Base-by-base conservation (phyloP, 305 asterid genomes). In the Coffea humblotiana region DNA sequence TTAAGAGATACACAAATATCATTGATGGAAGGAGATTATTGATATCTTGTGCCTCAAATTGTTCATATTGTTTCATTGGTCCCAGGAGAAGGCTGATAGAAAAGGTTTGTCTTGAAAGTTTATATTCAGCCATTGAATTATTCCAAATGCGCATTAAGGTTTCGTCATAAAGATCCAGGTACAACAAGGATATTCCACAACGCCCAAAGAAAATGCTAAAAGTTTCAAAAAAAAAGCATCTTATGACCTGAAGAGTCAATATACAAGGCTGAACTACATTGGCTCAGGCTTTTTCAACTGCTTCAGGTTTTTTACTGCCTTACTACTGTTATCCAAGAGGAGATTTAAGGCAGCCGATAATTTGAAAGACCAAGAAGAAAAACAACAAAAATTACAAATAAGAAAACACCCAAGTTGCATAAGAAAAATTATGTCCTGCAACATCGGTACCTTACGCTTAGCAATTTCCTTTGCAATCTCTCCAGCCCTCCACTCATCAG, bases 401-500 rank as follows among this genome's bases (percentile, higher is more conserved):
- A 43, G 43, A 69, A 27, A 14, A 72, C 52, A 1, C 35, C 15
- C 43, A 27, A 45, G 0, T 48, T 7, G 51, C 51, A 48, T 48
- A 11, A 51, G 21, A 49, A 32, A 74, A 74, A 29, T 74, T 74
- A 6, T 16, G 15, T 61, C 14, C 61, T 75, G 66, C 71, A 3
- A 73, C 23, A 63, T 72, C 71, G 72, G 70, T 90, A 95, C 99
- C 99, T 92, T 96, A 83, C 73, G 81, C 77, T 88, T 92, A 12
- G 98, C 98, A 84, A 87, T 86, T 83, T 91, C 97, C 87, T 96
- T 94, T 80, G 98, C 97, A 48, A 88, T 90, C 90, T 94, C 96
- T 76, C 83, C 89, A 72, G 94, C 94, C 88, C 96, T 91, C 98
- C 97, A 96, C 84, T 96, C 98, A 90, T 96, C 96, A 68, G 97